phyloP scores from a whole-genome alignment of 352 stramenopile genomes.

The Pythium chondricola region DNA sequence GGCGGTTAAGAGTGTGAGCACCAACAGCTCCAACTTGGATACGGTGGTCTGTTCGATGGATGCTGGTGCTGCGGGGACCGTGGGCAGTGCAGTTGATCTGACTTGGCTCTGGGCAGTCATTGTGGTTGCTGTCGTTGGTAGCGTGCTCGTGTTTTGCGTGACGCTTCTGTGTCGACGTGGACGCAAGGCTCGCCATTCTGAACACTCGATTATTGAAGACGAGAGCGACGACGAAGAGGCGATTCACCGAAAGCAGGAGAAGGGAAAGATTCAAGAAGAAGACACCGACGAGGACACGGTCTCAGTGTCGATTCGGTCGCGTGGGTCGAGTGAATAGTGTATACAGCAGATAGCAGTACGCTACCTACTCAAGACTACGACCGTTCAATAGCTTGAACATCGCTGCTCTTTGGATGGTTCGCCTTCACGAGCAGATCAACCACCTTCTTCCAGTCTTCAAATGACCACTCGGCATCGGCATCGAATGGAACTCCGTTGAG shows the following conservation, averaged over 20 bases:
- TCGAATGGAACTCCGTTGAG: constrained; percentile 35
- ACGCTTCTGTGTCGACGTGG: constrained; percentile 45
- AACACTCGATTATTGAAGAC: constrained; percentile 53
- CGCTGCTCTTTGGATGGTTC: constrained; percentile 5
- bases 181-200: constrained; percentile 19
- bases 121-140: constrained; percentile 42
- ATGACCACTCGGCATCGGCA: constrained; percentile 23
- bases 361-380: too few species aligned
- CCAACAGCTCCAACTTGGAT: constrained; percentile 55
- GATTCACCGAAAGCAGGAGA: constrained; percentile 10
- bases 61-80: background rate
- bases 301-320: background rate
- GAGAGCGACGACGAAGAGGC: constrained; percentile 43
- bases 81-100: constrained; percentile 6
- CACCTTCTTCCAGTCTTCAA: constrained; percentile 27
- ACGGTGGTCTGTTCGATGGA: constrained; percentile 30
- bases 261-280: background rate
- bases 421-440: constrained; percentile 28
- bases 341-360: too few species aligned
- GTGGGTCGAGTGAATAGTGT: background rate
- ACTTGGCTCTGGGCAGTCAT: constrained; percentile 48
- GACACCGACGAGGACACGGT: background rate
- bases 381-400: constrained; percentile 12
- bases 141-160: constrained; percentile 36
- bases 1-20: constrained; percentile 35